Evolutionary conservation across 2,329 filamentous ascomycete species (phyloP).

Genomic region (Colletotrichum musae): DNA sequence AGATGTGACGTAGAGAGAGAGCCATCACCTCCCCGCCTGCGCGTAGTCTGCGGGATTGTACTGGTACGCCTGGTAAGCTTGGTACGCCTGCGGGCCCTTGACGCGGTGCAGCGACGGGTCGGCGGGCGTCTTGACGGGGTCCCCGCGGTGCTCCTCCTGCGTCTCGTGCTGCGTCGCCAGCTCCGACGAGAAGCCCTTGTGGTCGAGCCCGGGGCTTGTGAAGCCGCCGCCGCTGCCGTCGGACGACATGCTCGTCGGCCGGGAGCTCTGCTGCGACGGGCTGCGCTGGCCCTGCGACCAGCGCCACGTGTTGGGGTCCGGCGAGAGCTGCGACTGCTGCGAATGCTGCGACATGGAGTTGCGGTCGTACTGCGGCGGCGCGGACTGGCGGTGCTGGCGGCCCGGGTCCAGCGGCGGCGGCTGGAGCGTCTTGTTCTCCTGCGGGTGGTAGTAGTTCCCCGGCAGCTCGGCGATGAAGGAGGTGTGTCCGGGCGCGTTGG

Average conservation of each 20-base stretch:
- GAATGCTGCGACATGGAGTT: conserved; percentile 44
- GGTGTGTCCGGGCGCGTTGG: conserved; percentile 42
- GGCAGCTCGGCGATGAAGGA: conserved; percentile 58
- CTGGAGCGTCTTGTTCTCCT: conserved; percentile 48
- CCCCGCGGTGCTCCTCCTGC: conserved; percentile 56
- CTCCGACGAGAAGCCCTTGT: conserved; percentile 59
- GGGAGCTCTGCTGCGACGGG: conserved; percentile 48
- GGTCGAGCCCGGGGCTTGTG: conserved; percentile 57
- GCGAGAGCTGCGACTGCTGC: conserved; percentile 41
- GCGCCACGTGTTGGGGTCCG: conserved; percentile 52
- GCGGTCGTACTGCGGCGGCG: conserved; percentile 41
- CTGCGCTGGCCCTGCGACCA: conserved; percentile 58
- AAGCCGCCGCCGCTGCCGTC: conserved; percentile 49
- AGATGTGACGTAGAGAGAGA: not conserved
- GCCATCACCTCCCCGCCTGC: conserved; percentile 32
- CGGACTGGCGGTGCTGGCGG: not conserved
- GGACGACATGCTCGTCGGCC: conserved; percentile 54
- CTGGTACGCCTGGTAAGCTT: conserved; percentile 44
- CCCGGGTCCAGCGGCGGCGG: conserved; percentile 32
- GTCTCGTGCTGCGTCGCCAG: conserved; percentile 64
- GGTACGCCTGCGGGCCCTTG: conserved; percentile 27
- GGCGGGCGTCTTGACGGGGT: conserved; percentile 8
- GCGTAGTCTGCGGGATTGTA: conserved; percentile 60
- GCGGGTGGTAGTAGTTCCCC: conserved; percentile 64
- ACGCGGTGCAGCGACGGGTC: conserved; percentile 35